These are phyloP conservation scores for Ceratobasidium sp. DNA, from an alignment of 1,284 basidiomycete species.

Conservation along the genomic window DNA sequence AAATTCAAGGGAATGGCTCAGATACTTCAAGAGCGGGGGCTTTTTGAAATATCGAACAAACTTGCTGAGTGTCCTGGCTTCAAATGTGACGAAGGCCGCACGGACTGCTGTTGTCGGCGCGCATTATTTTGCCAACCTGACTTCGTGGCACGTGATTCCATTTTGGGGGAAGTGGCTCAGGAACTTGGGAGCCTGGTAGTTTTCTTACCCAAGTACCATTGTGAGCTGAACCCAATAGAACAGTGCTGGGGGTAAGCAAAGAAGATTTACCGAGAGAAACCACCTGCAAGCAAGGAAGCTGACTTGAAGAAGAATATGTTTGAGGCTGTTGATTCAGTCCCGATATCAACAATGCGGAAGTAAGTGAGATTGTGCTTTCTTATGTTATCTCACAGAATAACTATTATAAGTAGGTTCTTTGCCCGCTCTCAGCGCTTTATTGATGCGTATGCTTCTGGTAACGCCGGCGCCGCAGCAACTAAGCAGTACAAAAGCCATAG, in stretches of 20 bases:
- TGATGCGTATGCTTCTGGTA: conserved; percentile 44
- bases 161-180: conserved; percentile 19
- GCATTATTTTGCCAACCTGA: conserved; percentile 40
- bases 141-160: conserved; percentile 40
- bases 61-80: conserved; percentile 43
- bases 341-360: conserved; percentile 31
- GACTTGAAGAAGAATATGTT: conserved; percentile 33
- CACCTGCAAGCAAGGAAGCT: conserved; percentile 12
- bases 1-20: conserved; percentile 21
- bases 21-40: conserved; percentile 15
- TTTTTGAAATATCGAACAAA: neutral
- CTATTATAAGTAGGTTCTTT: conserved; percentile 29
- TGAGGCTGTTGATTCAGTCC: conserved; percentile 30
- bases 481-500: conserved; percentile 44
- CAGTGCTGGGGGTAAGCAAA: conserved; percentile 37
- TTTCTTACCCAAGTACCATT: conserved; percentile 49
- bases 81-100: conserved; percentile 20
- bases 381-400: neutral
- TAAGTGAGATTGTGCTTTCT: conserved; percentile 17
- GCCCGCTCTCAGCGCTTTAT: conserved; percentile 42
- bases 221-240: conserved; percentile 47
- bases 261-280: conserved; percentile 16
- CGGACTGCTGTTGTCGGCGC: conserved; percentile 44
- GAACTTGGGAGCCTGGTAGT: conserved; percentile 35
- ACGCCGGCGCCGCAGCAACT: conserved; percentile 26